These are phyloP conservation scores for Stromatinia cepivora DNA, from an alignment of 2,329 filamentous ascomycete species.

Conservation along the genomic window DNA sequence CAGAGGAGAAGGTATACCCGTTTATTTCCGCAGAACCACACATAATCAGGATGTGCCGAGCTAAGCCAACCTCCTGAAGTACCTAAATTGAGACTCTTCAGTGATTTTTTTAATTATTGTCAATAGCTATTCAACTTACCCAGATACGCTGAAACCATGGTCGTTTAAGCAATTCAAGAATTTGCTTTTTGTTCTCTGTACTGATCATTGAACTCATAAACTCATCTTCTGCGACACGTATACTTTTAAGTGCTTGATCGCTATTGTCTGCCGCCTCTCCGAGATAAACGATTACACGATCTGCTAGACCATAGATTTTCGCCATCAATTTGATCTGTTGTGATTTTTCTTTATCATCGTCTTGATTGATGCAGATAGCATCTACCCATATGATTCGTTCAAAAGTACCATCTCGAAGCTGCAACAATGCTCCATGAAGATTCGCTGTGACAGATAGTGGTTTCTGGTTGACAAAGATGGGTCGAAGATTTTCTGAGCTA, in stretches of 20 bases:
- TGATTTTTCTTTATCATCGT: rapidly evolving
- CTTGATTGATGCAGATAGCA: too few species aligned
- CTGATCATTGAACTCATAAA: too few species aligned
- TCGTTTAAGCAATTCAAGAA: not conserved
- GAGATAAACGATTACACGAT: not conserved
- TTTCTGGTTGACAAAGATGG: not conserved
- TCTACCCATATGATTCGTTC: not conserved
- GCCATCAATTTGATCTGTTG: not conserved
- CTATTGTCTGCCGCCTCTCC: not conserved
- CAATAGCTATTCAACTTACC: not conserved
- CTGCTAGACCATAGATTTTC: rapidly evolving
- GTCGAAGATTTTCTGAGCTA: rapidly evolving
- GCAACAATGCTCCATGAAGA: not conserved
- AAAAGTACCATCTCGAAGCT: not conserved
- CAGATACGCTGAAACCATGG: not conserved
- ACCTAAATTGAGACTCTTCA: not conserved
- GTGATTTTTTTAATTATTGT: too few species aligned
- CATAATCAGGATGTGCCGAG: rapidly evolving
- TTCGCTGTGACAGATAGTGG: not conserved
- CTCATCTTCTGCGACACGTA: not conserved
- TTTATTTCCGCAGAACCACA: not conserved
- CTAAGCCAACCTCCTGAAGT: not conserved
- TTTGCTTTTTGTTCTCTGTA: rapidly evolving
- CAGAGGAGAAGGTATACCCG: not conserved
- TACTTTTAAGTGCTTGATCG: not conserved